Evolutionary conservation across 1,284 basidiomycete species (phyloP), one percentile per base, ranked within the genome.

Genomic region (Wolfiporia cocos): DNA sequence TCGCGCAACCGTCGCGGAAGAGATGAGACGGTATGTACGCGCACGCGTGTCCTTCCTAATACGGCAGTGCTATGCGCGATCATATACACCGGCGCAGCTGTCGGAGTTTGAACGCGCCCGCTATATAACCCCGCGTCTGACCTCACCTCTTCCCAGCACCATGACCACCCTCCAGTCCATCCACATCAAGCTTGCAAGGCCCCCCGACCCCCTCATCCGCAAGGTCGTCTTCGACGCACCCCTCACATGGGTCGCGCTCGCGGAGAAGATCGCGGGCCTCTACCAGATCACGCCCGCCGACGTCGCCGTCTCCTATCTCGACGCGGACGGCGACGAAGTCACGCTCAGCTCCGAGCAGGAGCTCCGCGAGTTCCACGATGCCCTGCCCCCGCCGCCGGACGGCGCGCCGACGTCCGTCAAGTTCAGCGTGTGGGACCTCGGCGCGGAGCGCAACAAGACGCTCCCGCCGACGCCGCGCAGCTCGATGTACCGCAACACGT

Each of bases 261-360:
- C 81, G 7, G 48, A 64, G 26, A 78, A 69, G 52, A 74, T 86
- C 44, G 65, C 72, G 29, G 44, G 57, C 20, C 62, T 86, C 19
- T 87, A 74, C 61, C 56, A 58, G 39, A 78, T 88, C 33, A 72
- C 80, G 9, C 45, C 62, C 39, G 68, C 72, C 44, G 70, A 69
- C 37, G 64, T 86, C 41, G 82, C 70, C 2, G 78, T 84, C 28
- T 77, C 79, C 23, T 88, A 88, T 57, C 46, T 79, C 37, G 85
- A 88, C 59, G 57, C 57, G 26, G 84, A 87, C 52, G 71, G 74
- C 26, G 85, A 88, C 54, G 74, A 81, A 48, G 74, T 88, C 45
- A 87, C 84, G 10, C 67, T 86, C 46, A 83, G 74, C 60, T 76
- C 83, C 3, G 69, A 86, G 43, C 78, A 78, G 28, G 82, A 86